Conservation (phyloP, 768 basidiomycete genomes). For the Termitomyces sp. region DNA sequence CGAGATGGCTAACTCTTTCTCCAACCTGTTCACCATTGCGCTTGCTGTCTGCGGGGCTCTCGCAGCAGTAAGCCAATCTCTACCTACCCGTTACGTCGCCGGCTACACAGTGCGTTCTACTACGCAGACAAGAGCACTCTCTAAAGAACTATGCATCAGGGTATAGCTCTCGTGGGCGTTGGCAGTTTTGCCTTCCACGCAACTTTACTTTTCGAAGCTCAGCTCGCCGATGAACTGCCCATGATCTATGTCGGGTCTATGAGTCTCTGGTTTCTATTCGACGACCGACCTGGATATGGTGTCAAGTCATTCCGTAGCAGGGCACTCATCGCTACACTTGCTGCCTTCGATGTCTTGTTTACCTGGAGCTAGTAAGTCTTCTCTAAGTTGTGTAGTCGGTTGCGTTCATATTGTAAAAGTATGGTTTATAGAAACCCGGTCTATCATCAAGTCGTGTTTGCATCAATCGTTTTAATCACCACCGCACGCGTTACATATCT, state of each 20-base stretch:
- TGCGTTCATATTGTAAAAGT: slow-evolving; percentile 30
- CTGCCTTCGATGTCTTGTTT: slow-evolving; percentile 56
- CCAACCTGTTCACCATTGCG: slow-evolving; percentile 59
- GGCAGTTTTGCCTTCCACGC: slow-evolving; percentile 81
- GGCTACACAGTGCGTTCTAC: slow-evolving; percentile 36
- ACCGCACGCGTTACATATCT: slow-evolving; percentile 50
- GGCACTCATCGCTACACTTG: slow-evolving; percentile 31
- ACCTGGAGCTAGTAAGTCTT: slow-evolving; percentile 68
- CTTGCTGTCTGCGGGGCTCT: slow-evolving; percentile 49
- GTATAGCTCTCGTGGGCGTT: slow-evolving; percentile 65
- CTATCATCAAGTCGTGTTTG: slow-evolving; percentile 80
- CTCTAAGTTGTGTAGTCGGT: neutral
- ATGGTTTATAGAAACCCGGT: slow-evolving; percentile 68
- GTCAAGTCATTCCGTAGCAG: slow-evolving; percentile 34
- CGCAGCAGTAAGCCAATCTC: slow-evolving; percentile 25
- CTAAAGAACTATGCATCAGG: slow-evolving; percentile 33
- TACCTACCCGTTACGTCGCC: slow-evolving; percentile 39
- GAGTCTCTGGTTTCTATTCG: slow-evolving; percentile 58
- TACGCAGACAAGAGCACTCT: neutral
- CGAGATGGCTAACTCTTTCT: slow-evolving; percentile 72
- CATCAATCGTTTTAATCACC: slow-evolving; percentile 45
- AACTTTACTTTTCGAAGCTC: slow-evolving; percentile 70
- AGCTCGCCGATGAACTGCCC: slow-evolving; percentile 79
- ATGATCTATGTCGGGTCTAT: slow-evolving; percentile 75
- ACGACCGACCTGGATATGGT: slow-evolving; percentile 49